phyloP scores from a whole-genome alignment of 73 alveolate genomes.

The Tetrahymena elliotti region DNA sequence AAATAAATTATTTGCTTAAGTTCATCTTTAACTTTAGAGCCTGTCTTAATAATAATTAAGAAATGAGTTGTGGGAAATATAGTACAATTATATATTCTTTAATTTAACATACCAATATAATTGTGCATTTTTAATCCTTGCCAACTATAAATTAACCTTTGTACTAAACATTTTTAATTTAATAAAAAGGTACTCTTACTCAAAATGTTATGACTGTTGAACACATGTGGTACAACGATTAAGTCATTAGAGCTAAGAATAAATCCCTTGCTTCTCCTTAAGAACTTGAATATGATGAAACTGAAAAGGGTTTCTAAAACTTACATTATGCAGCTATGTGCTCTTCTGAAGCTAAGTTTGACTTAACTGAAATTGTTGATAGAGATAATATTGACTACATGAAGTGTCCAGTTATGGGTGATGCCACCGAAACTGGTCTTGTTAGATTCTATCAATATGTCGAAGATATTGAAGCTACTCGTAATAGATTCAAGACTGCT shows the following conservation, averaged over 20 bases:
- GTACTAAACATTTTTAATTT: background rate
- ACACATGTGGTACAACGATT: slow-evolving; percentile 80
- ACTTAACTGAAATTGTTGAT: slow-evolving; percentile 8
- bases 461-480: slow-evolving; percentile 45
- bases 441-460: slow-evolving; percentile 80
- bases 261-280: slow-evolving; percentile 52
- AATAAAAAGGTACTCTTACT: slow-evolving; percentile 51
- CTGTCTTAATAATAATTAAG: background rate
- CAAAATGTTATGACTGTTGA: slow-evolving; percentile 73
- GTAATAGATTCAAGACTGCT: slow-evolving; percentile 41
- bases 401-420: slow-evolving; percentile 60
- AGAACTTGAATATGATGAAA: slow-evolving; percentile 43
- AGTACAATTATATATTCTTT: background rate
- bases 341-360: slow-evolving; percentile 38
- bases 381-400: slow-evolving; percentile 6
- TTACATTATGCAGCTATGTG: slow-evolving; percentile 44
- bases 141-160: background rate
- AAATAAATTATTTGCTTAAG: background rate
- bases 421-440: slow-evolving; percentile 88
- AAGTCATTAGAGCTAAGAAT: slow-evolving; percentile 73
- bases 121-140: background rate
- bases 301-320: slow-evolving; percentile 34
- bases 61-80: background rate
- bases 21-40: background rate
- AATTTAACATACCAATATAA: background rate